These are phyloP conservation scores for Cucurbita ficifolia DNA, from an alignment of 306 rosid genomes.

Conservation along the genomic window DNA sequence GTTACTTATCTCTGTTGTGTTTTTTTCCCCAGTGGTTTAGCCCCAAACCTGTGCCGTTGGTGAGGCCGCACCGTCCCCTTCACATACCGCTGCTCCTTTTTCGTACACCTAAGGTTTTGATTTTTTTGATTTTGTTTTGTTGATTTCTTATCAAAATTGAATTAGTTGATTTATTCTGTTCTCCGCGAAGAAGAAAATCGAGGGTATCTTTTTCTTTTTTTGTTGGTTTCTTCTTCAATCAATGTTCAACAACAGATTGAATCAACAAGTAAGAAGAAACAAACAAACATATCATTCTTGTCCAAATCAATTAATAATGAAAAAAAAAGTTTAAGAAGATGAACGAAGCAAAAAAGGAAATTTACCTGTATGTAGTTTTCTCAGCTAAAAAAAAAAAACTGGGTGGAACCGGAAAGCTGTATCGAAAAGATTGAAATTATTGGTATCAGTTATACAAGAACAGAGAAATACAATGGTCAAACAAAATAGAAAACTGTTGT, in stretches of 20 bases:
- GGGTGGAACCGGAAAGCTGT: neutral
- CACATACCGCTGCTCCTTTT: neutral
- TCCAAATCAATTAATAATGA: neutral
- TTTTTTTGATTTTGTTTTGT: neutral
- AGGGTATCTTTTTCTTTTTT: neutral
- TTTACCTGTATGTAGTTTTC: neutral
- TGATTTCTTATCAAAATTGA: neutral
- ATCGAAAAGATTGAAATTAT: neutral
- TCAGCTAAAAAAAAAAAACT: neutral
- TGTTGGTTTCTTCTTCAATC: neutral
- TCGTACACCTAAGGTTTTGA: neutral
- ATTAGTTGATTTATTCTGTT: no score
- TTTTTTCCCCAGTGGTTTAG: neutral
- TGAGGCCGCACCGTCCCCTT: neutral
- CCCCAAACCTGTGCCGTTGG: neutral
- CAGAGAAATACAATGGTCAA: neutral
- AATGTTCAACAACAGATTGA: neutral
- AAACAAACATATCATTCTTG: neutral
- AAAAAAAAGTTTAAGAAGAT: neutral
- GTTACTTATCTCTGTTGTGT: neutral
- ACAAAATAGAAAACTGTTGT: neutral
- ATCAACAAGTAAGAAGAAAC: neutral
- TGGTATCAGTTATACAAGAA: neutral
- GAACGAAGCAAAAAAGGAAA: neutral
- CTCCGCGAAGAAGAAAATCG: no score